Percentiles rank a stretch among this genome's conserved stretches.
These are phyloP conservation scores for Boeremia lycopersici DNA, from an alignment of 2,329 filamentous ascomycete genomes.

Conservation along the genomic window DNA sequence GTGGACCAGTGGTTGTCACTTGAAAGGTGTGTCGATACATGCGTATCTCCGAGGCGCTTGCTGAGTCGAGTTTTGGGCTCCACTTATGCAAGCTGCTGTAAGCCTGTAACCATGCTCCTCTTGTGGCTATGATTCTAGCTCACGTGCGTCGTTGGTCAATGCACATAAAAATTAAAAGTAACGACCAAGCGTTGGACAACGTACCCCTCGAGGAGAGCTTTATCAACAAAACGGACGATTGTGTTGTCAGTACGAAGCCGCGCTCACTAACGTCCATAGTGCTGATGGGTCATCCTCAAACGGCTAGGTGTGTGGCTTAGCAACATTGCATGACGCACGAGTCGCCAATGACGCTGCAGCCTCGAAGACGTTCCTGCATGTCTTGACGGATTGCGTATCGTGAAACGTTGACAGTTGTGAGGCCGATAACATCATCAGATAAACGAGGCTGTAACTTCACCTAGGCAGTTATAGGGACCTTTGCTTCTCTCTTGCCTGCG, in stretches of 20 bases:
- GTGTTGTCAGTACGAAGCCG: neutral
- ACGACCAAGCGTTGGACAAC: neutral
- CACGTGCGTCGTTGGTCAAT: neutral
- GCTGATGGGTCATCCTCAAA: neutral
- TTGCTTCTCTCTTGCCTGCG: neutral
- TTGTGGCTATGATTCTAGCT: neutral
- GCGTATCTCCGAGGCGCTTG: no score
- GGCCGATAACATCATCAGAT: neutral
- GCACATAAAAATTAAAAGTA: neutral
- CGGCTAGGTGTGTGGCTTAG: slow-evolving; percentile 16
- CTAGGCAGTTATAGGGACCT: neutral
- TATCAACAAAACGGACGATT: neutral
- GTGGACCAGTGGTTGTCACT: no score
- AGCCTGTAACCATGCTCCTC: neutral
- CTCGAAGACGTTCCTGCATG: slow-evolving; percentile 4
- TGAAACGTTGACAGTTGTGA: slow-evolving; percentile 13
- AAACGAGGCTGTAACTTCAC: no score
- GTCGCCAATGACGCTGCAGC: slow-evolving; percentile 11
- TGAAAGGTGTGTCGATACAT: no score
- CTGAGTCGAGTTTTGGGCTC: neutral
- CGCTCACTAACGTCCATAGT: slow-evolving; percentile 1
- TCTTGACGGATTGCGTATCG: neutral
- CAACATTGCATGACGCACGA: slow-evolving; percentile 15
- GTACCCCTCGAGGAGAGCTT: neutral
- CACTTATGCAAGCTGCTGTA: neutral